Conservation (phyloP, 345 rosid genomes). For the Eutrema heterophyllum region DNA sequence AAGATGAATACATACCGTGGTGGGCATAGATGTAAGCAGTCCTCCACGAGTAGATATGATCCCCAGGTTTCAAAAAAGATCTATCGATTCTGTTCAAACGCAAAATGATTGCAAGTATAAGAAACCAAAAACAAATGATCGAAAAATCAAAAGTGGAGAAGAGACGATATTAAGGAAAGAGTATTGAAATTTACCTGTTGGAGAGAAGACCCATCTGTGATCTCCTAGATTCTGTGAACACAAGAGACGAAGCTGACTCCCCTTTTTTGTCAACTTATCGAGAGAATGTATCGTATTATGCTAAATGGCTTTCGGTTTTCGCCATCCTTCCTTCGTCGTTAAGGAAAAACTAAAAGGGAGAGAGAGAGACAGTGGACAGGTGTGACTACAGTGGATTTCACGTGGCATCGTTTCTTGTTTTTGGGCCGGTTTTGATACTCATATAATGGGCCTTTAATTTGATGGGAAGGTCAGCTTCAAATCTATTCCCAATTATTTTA, state of each 20-base stretch:
- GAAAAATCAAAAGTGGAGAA: neutral
- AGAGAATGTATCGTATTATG: neutral
- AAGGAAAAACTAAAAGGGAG: neutral
- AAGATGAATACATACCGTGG: conserved; percentile 46
- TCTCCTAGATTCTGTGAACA: neutral
- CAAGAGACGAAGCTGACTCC: neutral
- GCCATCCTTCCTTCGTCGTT: conserved; percentile 20
- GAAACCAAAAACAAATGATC: neutral
- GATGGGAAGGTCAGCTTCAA: neutral
- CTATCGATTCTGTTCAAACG: conserved; percentile 37
- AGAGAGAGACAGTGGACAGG: conserved; percentile 8
- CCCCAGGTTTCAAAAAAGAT: conserved; percentile 71
- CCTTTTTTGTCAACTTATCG: neutral
- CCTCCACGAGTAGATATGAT: conserved; percentile 92
- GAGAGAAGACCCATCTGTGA: conserved; percentile 80
- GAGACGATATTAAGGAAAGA: neutral
- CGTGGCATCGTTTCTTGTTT: conserved; percentile 11
- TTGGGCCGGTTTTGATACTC: neutral
- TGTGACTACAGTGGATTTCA: neutral
- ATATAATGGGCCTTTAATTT: neutral
- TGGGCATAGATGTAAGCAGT: conserved; percentile 88
- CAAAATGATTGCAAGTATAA: neutral
- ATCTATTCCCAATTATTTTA: neutral
- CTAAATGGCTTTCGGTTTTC: neutral
- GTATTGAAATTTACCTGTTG: conserved; percentile 46